Base-by-base conservation (phyloP, 1,284 basidiomycete species). In the Megacollybia platyphylla region DNA sequence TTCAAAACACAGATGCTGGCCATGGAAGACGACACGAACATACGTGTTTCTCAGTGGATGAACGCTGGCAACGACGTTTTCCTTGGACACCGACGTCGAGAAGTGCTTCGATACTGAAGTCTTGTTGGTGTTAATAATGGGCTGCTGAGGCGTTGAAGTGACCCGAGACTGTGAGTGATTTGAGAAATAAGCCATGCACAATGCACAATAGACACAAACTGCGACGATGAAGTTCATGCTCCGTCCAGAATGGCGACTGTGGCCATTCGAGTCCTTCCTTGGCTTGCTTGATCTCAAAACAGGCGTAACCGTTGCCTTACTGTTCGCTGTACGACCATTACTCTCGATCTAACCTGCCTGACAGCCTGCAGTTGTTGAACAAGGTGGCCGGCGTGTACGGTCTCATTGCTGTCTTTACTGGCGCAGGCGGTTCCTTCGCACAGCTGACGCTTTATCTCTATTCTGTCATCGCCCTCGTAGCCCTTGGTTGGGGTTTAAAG, bases 361-460 rank as follows among this genome's bases (percentile, higher is more conserved):
- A 49, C 5, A 44, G 28, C 17, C 15, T 41, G 17, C 51, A 91
- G 88, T 69, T 96, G 42, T 74, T 99, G 52, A 97, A 99, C 75
- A 99, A 99, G 66, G 93, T 93, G 42, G 94, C 94, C 10, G 94
- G 94, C 44, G 76, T 97, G 11, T 99, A 97, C 59, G 94, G 94
- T 42, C 77, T 99, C 49, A 82, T 98, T 41, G 91, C 92, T 10
- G 73, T 94, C 49, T 68, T 94, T 51, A 85, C 81, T 2, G 83
- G 88, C 37, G 77, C 80, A 40, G 89, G 88, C 31, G 91, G 90
- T 17, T 84, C 88, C 6, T 83, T 92, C 51, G 79, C 87, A 0
- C 94, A 99, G 63, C 71, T 97, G 46, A 84, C 79, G 59, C 73
- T 92, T 56, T 98, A 98, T 62, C 70, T 92, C 31, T 99, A 99